Evolutionary conservation across 305 asterid species (phyloP).

Genomic region (Rubia tinctorum): DNA sequence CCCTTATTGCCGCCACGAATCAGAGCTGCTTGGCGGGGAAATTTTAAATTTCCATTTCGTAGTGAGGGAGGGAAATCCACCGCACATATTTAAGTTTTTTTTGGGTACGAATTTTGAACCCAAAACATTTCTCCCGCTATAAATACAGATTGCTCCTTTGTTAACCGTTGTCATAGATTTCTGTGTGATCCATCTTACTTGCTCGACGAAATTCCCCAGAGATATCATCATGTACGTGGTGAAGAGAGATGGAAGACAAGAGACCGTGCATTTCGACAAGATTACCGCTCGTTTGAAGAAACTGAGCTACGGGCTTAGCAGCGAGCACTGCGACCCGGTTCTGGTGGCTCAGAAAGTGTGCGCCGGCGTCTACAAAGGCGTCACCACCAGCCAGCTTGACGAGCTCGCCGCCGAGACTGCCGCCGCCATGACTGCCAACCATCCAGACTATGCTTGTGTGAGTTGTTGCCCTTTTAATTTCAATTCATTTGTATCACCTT

Average conservation of each 20-base stretch:
- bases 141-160: neutral
- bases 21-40: slow-evolving; percentile 45
- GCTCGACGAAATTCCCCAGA: slow-evolving; percentile 54
- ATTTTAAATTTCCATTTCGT: slow-evolving; percentile 26
- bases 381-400: slow-evolving; percentile 95
- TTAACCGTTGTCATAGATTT: neutral
- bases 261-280: slow-evolving; percentile 89
- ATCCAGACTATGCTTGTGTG: slow-evolving; percentile 93
- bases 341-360: slow-evolving; percentile 88
- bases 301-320: slow-evolving; percentile 80
- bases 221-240: slow-evolving; percentile 61
- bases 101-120: slow-evolving; percentile 2
- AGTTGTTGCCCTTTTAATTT: slow-evolving; percentile 22
- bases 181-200: slow-evolving; percentile 14
- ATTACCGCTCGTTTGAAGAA: slow-evolving; percentile 91
- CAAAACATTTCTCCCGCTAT: neutral
- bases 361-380: slow-evolving; percentile 89
- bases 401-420: slow-evolving; percentile 98
- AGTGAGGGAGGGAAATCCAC: slow-evolving; percentile 35
- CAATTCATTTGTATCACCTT: neutral
- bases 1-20: slow-evolving; percentile 33
- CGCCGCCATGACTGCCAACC: slow-evolving; percentile 89
- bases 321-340: slow-evolving; percentile 89
- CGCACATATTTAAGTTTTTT: slow-evolving; percentile 3
- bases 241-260: slow-evolving; percentile 94